phyloP scores from a whole-genome alignment of 345 rosid species.

The Abelmoschus esculentus region DNA sequence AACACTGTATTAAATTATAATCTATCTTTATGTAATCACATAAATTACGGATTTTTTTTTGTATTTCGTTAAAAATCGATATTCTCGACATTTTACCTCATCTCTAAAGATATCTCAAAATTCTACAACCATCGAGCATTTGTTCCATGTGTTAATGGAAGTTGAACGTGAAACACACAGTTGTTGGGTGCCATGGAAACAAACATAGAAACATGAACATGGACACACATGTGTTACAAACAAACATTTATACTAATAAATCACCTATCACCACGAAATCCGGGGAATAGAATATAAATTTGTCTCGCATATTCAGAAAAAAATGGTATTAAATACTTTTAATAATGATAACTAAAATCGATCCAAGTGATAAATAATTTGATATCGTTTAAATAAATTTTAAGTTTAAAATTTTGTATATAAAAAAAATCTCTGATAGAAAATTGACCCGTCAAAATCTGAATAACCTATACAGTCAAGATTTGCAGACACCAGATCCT shows the following conservation, averaged over 20 bases:
- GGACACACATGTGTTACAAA: neutral
- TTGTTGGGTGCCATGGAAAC: neutral
- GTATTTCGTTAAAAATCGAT: no score
- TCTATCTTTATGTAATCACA: no score
- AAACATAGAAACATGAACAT: neutral
- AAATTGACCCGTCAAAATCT: no score
- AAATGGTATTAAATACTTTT: neutral
- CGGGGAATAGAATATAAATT: neutral
- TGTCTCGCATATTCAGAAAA: neutral
- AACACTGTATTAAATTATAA: no score
- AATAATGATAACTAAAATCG: no score
- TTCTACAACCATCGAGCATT: neutral
- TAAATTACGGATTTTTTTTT: no score
- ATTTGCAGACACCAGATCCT: conserved; percentile 2
- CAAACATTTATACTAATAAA: neutral
- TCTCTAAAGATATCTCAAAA: neutral
- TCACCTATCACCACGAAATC: neutral
- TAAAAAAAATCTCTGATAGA: rapidly evolving
- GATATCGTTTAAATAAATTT: no score
- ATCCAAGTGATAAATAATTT: no score
- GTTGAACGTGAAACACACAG: neutral
- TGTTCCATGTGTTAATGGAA: neutral
- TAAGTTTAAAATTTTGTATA: no score
- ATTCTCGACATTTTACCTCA: no score
- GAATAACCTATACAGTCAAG: neutral